Evolutionary conservation across 2,329 filamentous ascomycete genomes (phyloP).

Genomic region (Colletotrichum scovillei): DNA sequence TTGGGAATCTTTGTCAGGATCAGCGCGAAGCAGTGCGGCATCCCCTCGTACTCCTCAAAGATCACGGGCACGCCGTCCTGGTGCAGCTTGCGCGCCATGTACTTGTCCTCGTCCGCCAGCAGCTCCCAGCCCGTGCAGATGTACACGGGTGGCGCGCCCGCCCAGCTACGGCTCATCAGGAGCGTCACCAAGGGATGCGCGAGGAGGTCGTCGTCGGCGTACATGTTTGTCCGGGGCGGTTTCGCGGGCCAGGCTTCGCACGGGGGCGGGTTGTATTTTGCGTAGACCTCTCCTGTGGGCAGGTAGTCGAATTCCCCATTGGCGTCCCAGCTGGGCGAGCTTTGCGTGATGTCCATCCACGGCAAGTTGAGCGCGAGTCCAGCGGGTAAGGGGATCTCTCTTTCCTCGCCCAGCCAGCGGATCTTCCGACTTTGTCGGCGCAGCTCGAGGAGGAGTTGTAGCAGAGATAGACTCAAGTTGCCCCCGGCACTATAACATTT

Average conservation of each 20-base stretch:
- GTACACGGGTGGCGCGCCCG: slow-evolving; percentile 72
- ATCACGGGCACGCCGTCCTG: slow-evolving; percentile 69
- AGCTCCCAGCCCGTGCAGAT: slow-evolving; percentile 78
- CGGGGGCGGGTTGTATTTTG: slow-evolving; percentile 43
- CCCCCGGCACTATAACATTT: slow-evolving; percentile 71
- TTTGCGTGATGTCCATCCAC: slow-evolving; percentile 78
- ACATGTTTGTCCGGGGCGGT: slow-evolving; percentile 65
- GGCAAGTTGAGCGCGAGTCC: slow-evolving; percentile 72
- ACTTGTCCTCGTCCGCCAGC: slow-evolving; percentile 74
- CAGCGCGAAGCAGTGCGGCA: slow-evolving; percentile 81
- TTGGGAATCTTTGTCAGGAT: slow-evolving; percentile 61
- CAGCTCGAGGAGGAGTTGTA: slow-evolving; percentile 77
- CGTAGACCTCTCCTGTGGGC: slow-evolving; percentile 52
- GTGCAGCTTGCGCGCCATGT: slow-evolving; percentile 67
- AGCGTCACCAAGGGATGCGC: slow-evolving; percentile 77
- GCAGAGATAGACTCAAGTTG: slow-evolving; percentile 73
- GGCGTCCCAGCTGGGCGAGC: slow-evolving; percentile 64
- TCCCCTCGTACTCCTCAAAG: slow-evolving; percentile 81
- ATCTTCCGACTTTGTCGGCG: slow-evolving; percentile 58
- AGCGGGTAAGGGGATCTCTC: slow-evolving; percentile 73
- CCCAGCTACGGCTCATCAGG: slow-evolving; percentile 70
- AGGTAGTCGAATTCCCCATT: slow-evolving; percentile 74
- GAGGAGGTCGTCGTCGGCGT: slow-evolving; percentile 64
- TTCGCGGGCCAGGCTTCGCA: slow-evolving; percentile 69
- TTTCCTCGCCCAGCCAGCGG: slow-evolving; percentile 68